Conservation (phyloP, 352 stramenopile genomes). For the Globisporangium cylindrosporum region DNA sequence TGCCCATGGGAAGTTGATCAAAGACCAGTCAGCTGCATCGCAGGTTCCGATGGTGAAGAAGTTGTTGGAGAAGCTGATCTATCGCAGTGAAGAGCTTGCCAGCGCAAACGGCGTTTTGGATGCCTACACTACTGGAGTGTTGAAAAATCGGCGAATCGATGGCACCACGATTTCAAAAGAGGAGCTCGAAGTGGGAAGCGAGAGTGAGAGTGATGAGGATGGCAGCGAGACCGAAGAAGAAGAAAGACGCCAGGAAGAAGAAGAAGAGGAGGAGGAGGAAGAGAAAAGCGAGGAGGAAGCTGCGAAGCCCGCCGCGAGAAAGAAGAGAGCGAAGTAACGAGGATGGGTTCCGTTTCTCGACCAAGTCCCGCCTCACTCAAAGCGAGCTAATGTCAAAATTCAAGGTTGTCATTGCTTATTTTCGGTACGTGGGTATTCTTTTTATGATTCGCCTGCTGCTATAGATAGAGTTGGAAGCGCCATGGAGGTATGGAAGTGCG, state of each 20-base stretch:
- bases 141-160: constrained; percentile 71
- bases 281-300: constrained; percentile 7
- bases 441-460: neutral
- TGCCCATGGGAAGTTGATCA: constrained; percentile 57
- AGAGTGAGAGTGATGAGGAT: constrained; percentile 18
- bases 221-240: constrained; percentile 25
- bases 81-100: constrained; percentile 51
- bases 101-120: constrained; percentile 52
- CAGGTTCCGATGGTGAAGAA: constrained; percentile 70
- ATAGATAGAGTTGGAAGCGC: constrained; percentile 6
- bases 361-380: neutral
- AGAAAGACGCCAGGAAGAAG: constrained; percentile 18
- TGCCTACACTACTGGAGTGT: constrained; percentile 54
- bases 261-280: constrained; percentile 15
- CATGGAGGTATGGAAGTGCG: neutral
- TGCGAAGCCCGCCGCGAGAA: neutral
- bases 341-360: neutral
- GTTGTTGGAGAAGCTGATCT: constrained; percentile 58
- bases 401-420: constrained; percentile 2
- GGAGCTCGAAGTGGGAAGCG: constrained; percentile 26
- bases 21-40: constrained; percentile 42
- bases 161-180: constrained; percentile 53
- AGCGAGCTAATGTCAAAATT: neutral
- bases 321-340: constrained; percentile 12
- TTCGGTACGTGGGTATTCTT: neutral